Evolutionary conservation across 2,329 filamentous ascomycete genomes (phyloP), one percentile per base, ranked within the genome.

Genomic region (Ustulina deusta): DNA sequence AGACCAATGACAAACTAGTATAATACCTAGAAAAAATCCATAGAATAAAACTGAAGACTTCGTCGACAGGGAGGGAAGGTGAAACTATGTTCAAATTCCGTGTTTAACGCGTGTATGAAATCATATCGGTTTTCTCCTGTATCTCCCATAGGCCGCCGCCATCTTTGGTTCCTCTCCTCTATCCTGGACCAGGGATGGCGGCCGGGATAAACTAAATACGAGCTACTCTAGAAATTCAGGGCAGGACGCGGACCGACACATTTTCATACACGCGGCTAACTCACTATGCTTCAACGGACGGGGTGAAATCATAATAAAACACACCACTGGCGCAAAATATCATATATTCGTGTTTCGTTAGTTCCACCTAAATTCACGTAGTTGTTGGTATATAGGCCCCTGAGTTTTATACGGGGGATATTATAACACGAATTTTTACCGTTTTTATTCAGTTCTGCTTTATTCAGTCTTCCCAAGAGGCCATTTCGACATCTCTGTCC

Each of bases 401-500:
- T 6, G 11, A 44, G 4, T 13, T 42, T 25, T 27, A n/a, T 22
- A 54, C 6, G 1, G 7, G 20, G 11, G 36, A 22, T 36, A 25
- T 25, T 48, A 36, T 10, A 6, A 13, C 40, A 32, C n/a, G 1
- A 0, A 22, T 42, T 54, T 22, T 38, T 25, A n/a, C 25, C 9
- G 4, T 57, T 32, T 38, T 6, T 10, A 29, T 32, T 10, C 1
- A 51, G 22, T 6, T 46, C 32, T 11, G 7, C 36, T 57, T n/a
- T n/a, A n/a, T n/a, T 63, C 32, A 62, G 13, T 64, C 38, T 48
- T 49, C 56, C 4, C 7, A 17, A n/a, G 56, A 64, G 46, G 32
- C 52, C 62, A 70, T 68, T 4, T 69, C 71, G 11, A 59, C 48
- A 56, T 71, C 67, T 32, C 32, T 62, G 17, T 44, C 40, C 29